Evolutionary conservation across 2,329 filamentous ascomycete species (phyloP), one percentile per base, ranked within the genome.

Genomic region (Fusarium anthophilum): DNA sequence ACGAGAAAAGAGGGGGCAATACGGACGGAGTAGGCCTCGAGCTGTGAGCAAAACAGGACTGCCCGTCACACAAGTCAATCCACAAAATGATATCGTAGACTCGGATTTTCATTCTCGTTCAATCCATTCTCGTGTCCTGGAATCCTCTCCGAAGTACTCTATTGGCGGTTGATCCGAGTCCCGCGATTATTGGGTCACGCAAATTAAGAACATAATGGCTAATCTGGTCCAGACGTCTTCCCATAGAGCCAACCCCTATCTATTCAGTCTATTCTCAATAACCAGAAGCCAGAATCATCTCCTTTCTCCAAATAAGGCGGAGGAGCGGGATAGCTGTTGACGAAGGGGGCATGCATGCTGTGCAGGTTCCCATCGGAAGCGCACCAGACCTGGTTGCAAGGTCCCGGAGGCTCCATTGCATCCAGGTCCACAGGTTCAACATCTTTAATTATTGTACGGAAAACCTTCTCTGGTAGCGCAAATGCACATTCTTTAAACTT

Each of bases 131-230:
- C 20, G 20, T 30, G 20, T 10, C 24, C 11, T 18, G 51, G 30
- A 37, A 53, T 12, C 5, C n/a, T 18, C n/a, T 20, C 50, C 13
- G 13, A 26, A 22, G 5, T 26, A 15, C 0, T 12, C 18, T 22
- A 37, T 22, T 24, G 48, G n/a, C 1, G 0, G 2, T 35, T 8
- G 30, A 26, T 15, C 15, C n/a, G 6, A 35, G 6, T 1, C 3
- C 6, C n/a, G 17, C 30, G 17, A 53, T 12, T 1, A 20, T 32
- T 32, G 48, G 15, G 48, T 35, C 2, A 6, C 48, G 24, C 30
- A 20, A 51, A 14, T 24, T 14, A 2, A 24, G 12, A 6, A 24
- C 30, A 51, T 35, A 6, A 20, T 35, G 8, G 22, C 22, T 35
- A 17, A 17, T 17, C 11, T 35, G 8, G 5, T 14, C 30, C 12